Evolutionary conservation across 2,329 filamentous ascomycete genomes (phyloP).

Genomic region (Calonectria fujianensis): DNA sequence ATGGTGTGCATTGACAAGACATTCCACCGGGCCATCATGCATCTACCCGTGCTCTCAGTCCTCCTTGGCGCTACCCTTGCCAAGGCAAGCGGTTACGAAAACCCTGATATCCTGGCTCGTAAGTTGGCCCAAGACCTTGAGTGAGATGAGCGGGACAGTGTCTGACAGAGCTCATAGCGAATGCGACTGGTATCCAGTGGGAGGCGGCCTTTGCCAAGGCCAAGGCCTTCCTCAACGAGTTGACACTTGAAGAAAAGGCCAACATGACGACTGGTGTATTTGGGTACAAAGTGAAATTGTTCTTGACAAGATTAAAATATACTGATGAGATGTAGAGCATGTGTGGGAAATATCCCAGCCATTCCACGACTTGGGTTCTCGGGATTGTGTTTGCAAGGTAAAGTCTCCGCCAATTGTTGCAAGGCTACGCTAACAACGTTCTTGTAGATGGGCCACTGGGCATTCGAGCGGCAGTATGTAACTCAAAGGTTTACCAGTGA

Average conservation of each 20-base stretch:
- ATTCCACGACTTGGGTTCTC: constrained; percentile 17
- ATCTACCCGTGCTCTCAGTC: background rate
- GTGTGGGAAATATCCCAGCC: constrained; percentile 7
- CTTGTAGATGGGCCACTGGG: background rate
- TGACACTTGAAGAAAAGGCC: constrained; percentile 28
- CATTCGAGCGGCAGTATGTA: background rate
- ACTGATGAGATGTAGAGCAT: background rate
- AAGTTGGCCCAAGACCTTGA: background rate
- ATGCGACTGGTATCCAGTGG: constrained; percentile 5
- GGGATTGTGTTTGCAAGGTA: constrained; percentile 24
- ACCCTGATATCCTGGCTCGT: background rate
- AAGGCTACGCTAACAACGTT: background rate
- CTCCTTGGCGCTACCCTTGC: constrained; percentile 10
- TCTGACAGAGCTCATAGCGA: background rate
- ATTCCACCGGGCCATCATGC: background rate
- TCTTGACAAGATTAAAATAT: background rate
- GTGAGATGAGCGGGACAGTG: no score
- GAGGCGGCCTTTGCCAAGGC: constrained; percentile 11
- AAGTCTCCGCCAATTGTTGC: background rate
- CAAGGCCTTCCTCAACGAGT: constrained; percentile 1
- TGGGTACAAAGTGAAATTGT: background rate
- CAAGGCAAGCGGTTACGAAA: background rate
- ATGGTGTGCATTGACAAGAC: background rate
- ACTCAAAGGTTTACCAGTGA: background rate
- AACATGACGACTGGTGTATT: constrained; percentile 1